Evolutionary conservation across 345 rosid species (phyloP).

Genomic region (Excoecaria agallocha): DNA sequence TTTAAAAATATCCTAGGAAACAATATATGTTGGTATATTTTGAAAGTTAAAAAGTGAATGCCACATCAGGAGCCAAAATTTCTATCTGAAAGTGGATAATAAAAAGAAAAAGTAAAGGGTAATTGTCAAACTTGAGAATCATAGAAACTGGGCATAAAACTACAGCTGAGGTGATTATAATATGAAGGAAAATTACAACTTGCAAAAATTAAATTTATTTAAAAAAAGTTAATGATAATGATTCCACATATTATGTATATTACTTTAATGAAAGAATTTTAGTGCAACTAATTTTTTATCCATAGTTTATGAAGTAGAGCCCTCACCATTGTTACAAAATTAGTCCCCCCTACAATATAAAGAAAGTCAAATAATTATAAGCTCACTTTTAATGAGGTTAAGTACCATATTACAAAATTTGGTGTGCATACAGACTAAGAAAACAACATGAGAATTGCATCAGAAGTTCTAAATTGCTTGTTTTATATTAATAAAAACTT

Average conservation of each 20-base stretch:
- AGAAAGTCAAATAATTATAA: too few species aligned
- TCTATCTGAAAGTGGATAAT: background rate
- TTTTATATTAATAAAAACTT: too few species aligned
- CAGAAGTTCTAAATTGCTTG: too few species aligned
- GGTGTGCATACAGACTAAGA: too few species aligned
- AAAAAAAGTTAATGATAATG: background rate
- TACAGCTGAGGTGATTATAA: conserved; percentile 61
- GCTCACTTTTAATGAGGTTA: too few species aligned
- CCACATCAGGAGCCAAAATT: background rate
- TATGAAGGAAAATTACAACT: conserved; percentile 61
- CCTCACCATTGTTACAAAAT: too few species aligned
- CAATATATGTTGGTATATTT: background rate
- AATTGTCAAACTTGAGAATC: conserved; percentile 64
- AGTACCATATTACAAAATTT: too few species aligned
- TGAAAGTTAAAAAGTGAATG: background rate
- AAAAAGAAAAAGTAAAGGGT: background rate
- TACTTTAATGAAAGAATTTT: background rate
- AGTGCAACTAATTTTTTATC: background rate
- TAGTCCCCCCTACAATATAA: too few species aligned
- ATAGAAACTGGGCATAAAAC: conserved; percentile 77
- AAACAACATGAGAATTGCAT: too few species aligned
- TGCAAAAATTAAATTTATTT: conserved; percentile 36
- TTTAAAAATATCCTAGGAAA: background rate
- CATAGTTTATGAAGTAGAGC: background rate
- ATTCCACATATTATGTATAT: background rate